Percentiles rank a stretch among this genome's conserved stretches.
phyloP scores from a whole-genome alignment of 2,329 filamentous ascomycete species.

The Colletotrichum plurivorum region DNA sequence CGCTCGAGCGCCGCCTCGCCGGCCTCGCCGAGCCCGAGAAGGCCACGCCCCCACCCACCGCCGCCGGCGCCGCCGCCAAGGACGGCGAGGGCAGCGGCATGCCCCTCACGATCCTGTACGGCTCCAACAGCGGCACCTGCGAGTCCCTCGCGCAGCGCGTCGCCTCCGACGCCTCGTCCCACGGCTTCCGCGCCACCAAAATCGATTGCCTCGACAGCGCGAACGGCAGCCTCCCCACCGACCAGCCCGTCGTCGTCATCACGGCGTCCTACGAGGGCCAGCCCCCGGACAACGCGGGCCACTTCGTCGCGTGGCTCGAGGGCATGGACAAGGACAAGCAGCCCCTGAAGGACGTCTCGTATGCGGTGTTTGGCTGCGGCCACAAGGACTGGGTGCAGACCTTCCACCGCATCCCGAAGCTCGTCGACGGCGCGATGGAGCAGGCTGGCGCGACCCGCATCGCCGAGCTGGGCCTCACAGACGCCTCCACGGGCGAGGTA shows the following conservation, averaged over 20 bases:
- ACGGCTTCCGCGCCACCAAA: constrained; percentile 67
- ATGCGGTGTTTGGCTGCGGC: constrained; percentile 77
- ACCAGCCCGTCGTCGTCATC: constrained; percentile 73
- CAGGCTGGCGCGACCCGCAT: constrained; percentile 54
- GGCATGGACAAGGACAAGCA: constrained; percentile 57
- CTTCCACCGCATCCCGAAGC: constrained; percentile 76
- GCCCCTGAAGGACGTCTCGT: constrained; percentile 67
- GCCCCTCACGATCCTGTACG: constrained; percentile 74
- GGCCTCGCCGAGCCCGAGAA: constrained; percentile 44
- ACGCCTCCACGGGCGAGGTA: constrained; percentile 76
- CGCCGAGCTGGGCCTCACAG: constrained; percentile 65
- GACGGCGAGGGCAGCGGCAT: constrained; percentile 47
- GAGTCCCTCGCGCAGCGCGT: constrained; percentile 74
- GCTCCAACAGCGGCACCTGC: constrained; percentile 79
- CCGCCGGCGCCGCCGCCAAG: constrained; percentile 23
- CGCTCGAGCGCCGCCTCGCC: constrained; percentile 62
- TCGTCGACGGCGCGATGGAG: constrained; percentile 69
- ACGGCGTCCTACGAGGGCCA: constrained; percentile 79
- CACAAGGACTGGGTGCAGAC: constrained; percentile 71
- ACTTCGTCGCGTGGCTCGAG: constrained; percentile 76
- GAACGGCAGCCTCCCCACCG: constrained; percentile 67
- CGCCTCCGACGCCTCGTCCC: constrained; percentile 66
- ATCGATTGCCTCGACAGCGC: constrained; percentile 71
- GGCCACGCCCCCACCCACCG: not conserved
- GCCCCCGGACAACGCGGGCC: constrained; percentile 76